Evolutionary conservation across 257 asterid genomes (phyloP), one percentile per base, ranked within the genome.

Genomic region (Rhazya stricta): DNA sequence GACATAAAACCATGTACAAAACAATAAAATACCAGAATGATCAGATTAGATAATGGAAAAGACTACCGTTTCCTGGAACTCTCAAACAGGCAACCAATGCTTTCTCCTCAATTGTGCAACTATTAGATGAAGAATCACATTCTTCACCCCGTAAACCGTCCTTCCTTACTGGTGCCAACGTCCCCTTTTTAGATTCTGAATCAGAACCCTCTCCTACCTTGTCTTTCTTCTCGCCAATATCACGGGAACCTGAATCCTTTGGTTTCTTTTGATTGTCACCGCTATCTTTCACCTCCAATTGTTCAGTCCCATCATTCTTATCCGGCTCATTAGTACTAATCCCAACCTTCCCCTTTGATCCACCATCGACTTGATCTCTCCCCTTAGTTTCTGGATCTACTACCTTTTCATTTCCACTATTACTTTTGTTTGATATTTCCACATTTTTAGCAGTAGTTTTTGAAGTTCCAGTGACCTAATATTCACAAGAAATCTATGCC

Each of bases 11-110:
- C 12, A 5, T 0, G 23, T 63, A 34, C 8, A 9, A 9, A 65
- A 19, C 25, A 8, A 5, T 19, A 63, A 18, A 37, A 16, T 12
- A 21, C 32, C 32, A n/a, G 23, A 21, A 23, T 36, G 71, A 39
- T 66, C 29, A 66, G 37, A 19, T 21, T 37, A 66, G 46, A 34
- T 7, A 36, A 15, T 30, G 50, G 34, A 67, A 9, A 72, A 63
- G n/a, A 72, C 77, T 88, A 91, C 98, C 98, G 75, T 90, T 85
- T 53, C 98, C 98, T 25, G 94, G 96, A 86, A 93, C 96, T 86
- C 91, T 83, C 80, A 93, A 75, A 74, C 98, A 93, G 75, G 97
- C 98, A 81, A 91, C 90, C 71, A 93, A 72, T 5, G 87, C 77
- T 81, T 88, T 88, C 67, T 84, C 90, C 76, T 87, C 85, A 43